A percentile compares a stretch with the other conserved stretches of the same genome.
Evolutionary conservation across 2,329 filamentous ascomycete species (phyloP).

Genomic region (Fusarium multiceps): DNA sequence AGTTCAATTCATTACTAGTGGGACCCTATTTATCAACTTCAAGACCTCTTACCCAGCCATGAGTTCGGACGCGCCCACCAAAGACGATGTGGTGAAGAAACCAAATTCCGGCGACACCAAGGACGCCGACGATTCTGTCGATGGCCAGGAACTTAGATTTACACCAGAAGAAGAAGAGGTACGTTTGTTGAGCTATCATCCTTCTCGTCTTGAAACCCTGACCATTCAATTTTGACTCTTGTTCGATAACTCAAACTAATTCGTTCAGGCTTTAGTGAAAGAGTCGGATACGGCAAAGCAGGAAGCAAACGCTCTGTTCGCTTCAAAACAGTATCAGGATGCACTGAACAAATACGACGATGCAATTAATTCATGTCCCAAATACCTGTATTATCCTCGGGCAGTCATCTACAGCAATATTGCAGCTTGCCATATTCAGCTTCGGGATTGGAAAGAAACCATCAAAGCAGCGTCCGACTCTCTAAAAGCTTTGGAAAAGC

Average conservation of each 20-base stretch:
- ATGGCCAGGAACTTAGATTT: slow-evolving; percentile 54
- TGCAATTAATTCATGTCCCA: slow-evolving; percentile 81
- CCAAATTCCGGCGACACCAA: not conserved
- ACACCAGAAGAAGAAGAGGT: slow-evolving; percentile 68
- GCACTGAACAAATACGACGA: slow-evolving; percentile 87
- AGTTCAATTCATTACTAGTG: not conserved
- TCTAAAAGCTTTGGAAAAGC: slow-evolving; percentile 75
- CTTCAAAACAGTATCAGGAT: slow-evolving; percentile 74
- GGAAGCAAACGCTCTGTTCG: slow-evolving; percentile 84
- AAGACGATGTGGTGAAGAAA: not conserved
- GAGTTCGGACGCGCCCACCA: slow-evolving; percentile 7
- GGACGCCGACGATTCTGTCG: slow-evolving; percentile 1
- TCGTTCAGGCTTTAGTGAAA: slow-evolving; percentile 69
- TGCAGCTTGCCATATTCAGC: slow-evolving; percentile 86
- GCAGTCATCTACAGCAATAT: slow-evolving; percentile 91
- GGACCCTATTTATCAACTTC: not conserved
- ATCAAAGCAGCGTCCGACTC: slow-evolving; percentile 78
- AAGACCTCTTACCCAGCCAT: slow-evolving; percentile 4
- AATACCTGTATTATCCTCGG: slow-evolving; percentile 87
- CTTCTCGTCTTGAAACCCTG: not conserved
- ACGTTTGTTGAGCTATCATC: slow-evolving; percentile 43
- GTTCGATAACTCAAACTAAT: not conserved
- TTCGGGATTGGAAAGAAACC: slow-evolving; percentile 86
- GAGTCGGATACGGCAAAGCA: slow-evolving; percentile 80
- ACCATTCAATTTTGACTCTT: not conserved